Percentiles rank a stretch among this genome's conserved stretches.
These are phyloP conservation scores for Triangularia setosa DNA, from an alignment of 2,329 filamentous ascomycete genomes.

Conservation along the genomic window DNA sequence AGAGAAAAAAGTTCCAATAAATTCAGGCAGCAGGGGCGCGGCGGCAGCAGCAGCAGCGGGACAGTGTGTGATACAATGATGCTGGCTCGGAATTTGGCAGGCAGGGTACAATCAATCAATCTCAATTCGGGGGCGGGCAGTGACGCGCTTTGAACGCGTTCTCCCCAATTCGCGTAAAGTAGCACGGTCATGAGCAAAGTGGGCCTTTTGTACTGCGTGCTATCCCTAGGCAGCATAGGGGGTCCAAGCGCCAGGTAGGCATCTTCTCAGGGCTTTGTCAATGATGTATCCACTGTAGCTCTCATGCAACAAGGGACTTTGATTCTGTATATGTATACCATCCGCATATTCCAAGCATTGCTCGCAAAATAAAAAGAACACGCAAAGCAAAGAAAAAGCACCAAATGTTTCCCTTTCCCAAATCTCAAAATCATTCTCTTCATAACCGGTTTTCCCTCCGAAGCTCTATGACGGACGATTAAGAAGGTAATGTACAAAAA, in stretches of 20 bases:
- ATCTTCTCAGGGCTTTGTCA: constrained; percentile 17
- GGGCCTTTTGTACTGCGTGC: background rate
- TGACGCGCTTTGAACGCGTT: constrained; percentile 26
- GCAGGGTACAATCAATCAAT: background rate
- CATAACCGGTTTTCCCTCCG: constrained; percentile 4
- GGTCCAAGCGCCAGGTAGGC: constrained; percentile 15
- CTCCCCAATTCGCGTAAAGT: constrained; percentile 22
- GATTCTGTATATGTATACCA: background rate
- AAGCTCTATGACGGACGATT: constrained; percentile 9
- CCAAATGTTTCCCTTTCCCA: background rate
- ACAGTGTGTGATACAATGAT: too few species aligned
- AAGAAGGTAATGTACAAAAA: constrained; percentile 23
- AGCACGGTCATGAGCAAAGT: constrained; percentile 16
- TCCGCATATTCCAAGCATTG: background rate
- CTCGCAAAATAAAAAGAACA: background rate
- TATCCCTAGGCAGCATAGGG: background rate
- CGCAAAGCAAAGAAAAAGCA: background rate
- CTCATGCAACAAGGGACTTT: too few species aligned
- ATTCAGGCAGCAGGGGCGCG: background rate
- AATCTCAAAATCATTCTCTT: constrained; percentile 7
- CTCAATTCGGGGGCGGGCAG: background rate
- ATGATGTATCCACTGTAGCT: background rate
- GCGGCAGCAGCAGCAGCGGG: background rate
- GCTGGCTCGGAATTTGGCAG: background rate
- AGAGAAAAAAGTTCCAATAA: background rate